Evolutionary conservation across 202 grass and related monocot species (phyloP).

Genomic region (Musa balbisiana): DNA sequence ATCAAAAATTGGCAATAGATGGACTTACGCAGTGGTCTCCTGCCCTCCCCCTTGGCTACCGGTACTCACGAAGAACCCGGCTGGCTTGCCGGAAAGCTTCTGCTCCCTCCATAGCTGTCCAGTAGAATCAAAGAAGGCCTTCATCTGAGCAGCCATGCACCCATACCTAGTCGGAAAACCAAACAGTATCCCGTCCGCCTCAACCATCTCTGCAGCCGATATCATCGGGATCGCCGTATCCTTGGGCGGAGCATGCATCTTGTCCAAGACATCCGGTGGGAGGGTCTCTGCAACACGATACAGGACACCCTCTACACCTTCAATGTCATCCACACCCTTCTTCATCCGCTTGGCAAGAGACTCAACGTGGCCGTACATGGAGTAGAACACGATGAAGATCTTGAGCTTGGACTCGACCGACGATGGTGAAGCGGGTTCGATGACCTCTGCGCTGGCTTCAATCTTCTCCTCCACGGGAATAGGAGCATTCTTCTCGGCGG

Average conservation of each 20-base stretch:
- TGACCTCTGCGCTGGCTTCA: slow-evolving; percentile 9
- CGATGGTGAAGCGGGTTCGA: background rate
- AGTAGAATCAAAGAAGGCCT: slow-evolving; percentile 89
- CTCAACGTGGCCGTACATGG: slow-evolving; percentile 96
- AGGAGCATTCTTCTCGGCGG: slow-evolving; percentile 16
- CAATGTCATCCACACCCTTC: slow-evolving; percentile 53
- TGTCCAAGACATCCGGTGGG: slow-evolving; percentile 55
- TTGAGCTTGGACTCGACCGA: slow-evolving; percentile 31
- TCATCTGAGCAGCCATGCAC: slow-evolving; percentile 95
- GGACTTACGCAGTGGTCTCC: slow-evolving; percentile 89
- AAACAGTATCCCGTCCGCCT: slow-evolving; percentile 81
- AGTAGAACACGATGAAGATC: slow-evolving; percentile 95
- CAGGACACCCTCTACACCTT: slow-evolving; percentile 62
- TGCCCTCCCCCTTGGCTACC: slow-evolving; percentile 95
- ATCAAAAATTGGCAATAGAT: background rate
- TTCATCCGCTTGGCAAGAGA: slow-evolving; percentile 53
- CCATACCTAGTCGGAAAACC: slow-evolving; percentile 92
- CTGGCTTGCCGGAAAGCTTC: slow-evolving; percentile 80
- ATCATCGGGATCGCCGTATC: slow-evolving; percentile 55
- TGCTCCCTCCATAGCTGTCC: slow-evolving; percentile 68
- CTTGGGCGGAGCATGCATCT: slow-evolving; percentile 76
- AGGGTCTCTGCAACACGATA: slow-evolving; percentile 82
- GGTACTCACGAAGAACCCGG: slow-evolving; percentile 91
- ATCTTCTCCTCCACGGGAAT: background rate
- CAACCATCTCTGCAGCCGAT: slow-evolving; percentile 52